These are phyloP conservation scores for Millerozyma acaciae DNA, from an alignment of 805 yeast species.

Conservation along the genomic window DNA sequence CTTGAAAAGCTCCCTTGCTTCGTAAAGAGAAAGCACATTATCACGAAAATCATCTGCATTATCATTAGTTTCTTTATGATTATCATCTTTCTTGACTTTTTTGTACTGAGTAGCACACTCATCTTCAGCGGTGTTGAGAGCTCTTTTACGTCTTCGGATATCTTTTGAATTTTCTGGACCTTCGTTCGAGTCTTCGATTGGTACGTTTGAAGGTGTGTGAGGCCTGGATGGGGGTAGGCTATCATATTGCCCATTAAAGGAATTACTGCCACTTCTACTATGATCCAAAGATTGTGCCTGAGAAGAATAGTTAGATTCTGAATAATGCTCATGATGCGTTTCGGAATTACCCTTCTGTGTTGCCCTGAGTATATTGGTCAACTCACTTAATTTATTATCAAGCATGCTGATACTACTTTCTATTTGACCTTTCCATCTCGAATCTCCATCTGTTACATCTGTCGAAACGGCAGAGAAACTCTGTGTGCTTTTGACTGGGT, in stretches of 20 bases:
- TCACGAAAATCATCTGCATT: constrained; percentile 32
- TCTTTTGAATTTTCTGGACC: background rate
- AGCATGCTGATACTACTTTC: constrained; percentile 33
- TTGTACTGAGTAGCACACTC: background rate
- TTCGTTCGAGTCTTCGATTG: background rate
- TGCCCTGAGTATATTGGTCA: constrained; percentile 30
- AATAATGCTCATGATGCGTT: constrained; percentile 12
- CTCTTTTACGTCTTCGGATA: background rate
- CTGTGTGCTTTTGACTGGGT: too few relatives aligned
- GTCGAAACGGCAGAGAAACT: too few relatives aligned
- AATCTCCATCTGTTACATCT: too few relatives aligned
- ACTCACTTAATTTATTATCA: constrained; percentile 34
- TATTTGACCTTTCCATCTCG: constrained; percentile 31
- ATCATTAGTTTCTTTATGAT: background rate
- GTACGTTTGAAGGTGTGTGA: too few relatives aligned
- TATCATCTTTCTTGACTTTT: background rate
- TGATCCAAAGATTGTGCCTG: too few relatives aligned
- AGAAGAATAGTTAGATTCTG: background rate
- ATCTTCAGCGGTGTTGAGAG: background rate
- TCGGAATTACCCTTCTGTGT: constrained; percentile 29
- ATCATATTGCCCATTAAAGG: too few relatives aligned
- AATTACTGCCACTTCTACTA: too few relatives aligned
- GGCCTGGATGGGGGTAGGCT: too few relatives aligned
- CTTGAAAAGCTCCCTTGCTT: constrained; percentile 47
- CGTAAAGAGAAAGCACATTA: constrained; percentile 30